Percentiles rank a stretch among this genome's conserved stretches.
Conservation (phyloP, 1,284 basidiomycete genomes). For the Malassezia brasiliensis region DNA sequence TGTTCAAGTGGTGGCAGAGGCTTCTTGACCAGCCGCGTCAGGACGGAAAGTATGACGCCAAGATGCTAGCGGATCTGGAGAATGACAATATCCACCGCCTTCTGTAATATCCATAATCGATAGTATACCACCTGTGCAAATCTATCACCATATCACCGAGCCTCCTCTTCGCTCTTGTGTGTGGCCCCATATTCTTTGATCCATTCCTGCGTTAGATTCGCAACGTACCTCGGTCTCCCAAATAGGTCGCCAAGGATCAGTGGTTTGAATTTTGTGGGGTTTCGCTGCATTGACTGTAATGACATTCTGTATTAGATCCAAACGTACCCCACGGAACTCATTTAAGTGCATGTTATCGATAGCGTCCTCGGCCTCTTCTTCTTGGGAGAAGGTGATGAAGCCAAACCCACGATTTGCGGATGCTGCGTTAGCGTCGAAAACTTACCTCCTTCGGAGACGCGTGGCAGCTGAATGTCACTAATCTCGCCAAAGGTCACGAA, state of each 20-base stretch:
- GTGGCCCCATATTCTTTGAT: constrained; percentile 1
- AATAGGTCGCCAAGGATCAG: constrained; percentile 9
- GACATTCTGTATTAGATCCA: background rate
- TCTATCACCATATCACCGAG: too few relatives aligned
- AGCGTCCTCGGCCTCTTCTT: constrained; percentile 15
- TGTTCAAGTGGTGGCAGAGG: constrained; percentile 97
- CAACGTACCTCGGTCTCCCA: constrained; percentile 18
- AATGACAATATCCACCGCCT: constrained; percentile 44
- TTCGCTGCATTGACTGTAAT: constrained; percentile 17
- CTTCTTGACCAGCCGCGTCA: constrained; percentile 53
- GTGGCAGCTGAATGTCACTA: constrained; percentile 14
- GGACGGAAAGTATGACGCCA: constrained; percentile 26
- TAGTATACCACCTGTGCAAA: background rate
- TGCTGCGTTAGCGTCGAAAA: background rate
- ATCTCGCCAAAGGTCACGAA: constrained; percentile 17
- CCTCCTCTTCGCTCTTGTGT: too few relatives aligned
- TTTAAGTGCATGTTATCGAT: constrained; percentile 21
- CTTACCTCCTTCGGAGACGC: constrained; percentile 5
- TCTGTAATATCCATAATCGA: constrained; percentile 18
- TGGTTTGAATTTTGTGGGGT: constrained; percentile 9
- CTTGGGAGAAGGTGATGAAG: constrained; percentile 14
- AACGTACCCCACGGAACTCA: constrained; percentile 15
- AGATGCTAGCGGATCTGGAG: constrained; percentile 26
- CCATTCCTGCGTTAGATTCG: constrained; percentile 15
- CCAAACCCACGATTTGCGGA: constrained; percentile 12